A percentile compares a stretch with the other conserved stretches of the same genome.
These are phyloP conservation scores for Dalbergia oliveri DNA, from an alignment of 306 rosid genomes.

Conservation along the genomic window DNA sequence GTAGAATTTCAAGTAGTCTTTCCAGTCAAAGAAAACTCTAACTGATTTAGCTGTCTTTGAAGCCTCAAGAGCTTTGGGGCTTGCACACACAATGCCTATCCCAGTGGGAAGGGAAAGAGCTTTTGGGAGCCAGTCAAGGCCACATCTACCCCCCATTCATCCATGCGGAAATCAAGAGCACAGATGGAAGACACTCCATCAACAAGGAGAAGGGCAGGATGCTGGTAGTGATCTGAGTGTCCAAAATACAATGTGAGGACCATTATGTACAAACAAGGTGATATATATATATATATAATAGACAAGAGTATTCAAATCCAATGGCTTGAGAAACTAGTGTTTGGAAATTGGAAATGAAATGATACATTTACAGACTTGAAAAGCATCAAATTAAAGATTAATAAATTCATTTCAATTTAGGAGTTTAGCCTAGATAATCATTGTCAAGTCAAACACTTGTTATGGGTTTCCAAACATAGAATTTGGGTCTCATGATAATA, in stretches of 20 bases:
- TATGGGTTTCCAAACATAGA: neutral
- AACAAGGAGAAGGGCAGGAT: conserved; percentile 95
- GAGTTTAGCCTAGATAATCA: conserved; percentile 11
- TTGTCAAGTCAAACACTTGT: conserved; percentile 6
- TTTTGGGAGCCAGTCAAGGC: conserved; percentile 97
- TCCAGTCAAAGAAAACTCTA: conserved; percentile 97
- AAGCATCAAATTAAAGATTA: neutral
- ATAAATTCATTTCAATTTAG: conserved; percentile 12
- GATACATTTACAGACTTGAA: neutral
- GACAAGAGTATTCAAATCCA: neutral
- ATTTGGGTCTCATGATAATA: neutral
- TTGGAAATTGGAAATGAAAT: neutral
- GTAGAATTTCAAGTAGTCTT: conserved; percentile 93
- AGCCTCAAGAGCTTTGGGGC: conserved; percentile 96
- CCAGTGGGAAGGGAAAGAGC: conserved; percentile 99
- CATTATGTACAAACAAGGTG: neutral
- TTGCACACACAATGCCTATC: conserved; percentile 85
- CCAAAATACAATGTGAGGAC: conserved; percentile 41
- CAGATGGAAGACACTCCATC: conserved; percentile 99
- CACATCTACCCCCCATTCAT: conserved; percentile 98
- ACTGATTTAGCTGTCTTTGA: conserved; percentile 82
- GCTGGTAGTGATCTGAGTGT: conserved; percentile 77
- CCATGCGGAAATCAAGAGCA: conserved; percentile 99
- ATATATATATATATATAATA: too few relatives aligned
- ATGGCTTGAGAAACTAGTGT: neutral